A percentile compares a stretch with the other conserved stretches of the same genome.
These are phyloP conservation scores for Microstegium vimineum DNA, from an alignment of 176 grass and related monocot species.

Conservation along the genomic window DNA sequence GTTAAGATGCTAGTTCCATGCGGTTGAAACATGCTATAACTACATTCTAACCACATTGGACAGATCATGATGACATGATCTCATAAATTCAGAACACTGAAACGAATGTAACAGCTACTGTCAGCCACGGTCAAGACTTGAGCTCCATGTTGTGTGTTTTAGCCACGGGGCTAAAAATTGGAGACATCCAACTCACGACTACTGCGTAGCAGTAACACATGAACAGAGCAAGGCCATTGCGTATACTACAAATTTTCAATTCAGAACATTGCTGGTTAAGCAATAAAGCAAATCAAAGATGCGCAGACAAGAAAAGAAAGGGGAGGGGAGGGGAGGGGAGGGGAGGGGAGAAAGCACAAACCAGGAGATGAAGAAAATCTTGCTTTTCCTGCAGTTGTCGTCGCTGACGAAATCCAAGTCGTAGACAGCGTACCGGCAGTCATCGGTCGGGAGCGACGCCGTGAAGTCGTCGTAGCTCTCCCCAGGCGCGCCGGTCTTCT, in stretches of 20 bases:
- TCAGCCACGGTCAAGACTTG: neutral
- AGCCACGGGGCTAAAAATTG: neutral
- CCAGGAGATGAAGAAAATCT: constrained; percentile 86
- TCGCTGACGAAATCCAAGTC: constrained; percentile 74
- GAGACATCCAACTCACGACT: neutral
- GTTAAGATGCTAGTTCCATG: neutral
- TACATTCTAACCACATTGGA: neutral
- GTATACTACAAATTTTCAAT: too few species aligned
- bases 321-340: too few species aligned
- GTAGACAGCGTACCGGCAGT: constrained; percentile 72
- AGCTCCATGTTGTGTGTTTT: neutral
- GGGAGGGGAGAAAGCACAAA: neutral
- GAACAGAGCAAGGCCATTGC: neutral
- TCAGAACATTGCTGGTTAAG: neutral
- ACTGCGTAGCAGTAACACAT: neutral
- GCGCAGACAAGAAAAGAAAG: neutral
- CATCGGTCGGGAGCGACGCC: constrained; percentile 51
- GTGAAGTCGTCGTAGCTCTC: constrained; percentile 71
- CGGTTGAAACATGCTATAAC: neutral
- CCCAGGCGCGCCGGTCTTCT: constrained; percentile 54
- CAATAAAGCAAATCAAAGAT: neutral
- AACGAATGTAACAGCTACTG: neutral
- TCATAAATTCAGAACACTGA: neutral
- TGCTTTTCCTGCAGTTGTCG: constrained; percentile 69
- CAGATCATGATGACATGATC: neutral